A percentile compares a stretch with the other conserved stretches of the same genome.
Evolutionary conservation across 805 yeast genomes (phyloP).

Genomic region (Ogataea corticis): DNA sequence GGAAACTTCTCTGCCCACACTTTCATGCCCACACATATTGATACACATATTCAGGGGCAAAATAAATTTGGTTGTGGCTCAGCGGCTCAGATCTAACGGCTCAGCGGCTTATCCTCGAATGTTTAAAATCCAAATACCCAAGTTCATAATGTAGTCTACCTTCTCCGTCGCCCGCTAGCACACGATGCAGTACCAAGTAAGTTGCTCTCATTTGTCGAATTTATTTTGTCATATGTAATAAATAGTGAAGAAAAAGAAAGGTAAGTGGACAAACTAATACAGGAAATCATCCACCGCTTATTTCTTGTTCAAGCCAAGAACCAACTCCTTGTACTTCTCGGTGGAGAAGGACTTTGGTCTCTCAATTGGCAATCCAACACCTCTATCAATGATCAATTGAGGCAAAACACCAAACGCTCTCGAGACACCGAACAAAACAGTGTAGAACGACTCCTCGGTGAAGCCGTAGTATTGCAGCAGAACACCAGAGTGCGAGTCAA

Average conservation of each 20-base stretch:
- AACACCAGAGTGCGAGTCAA: constrained; percentile 86
- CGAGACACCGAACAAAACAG: constrained; percentile 83
- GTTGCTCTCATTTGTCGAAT: neutral
- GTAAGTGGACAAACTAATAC: constrained; percentile 3
- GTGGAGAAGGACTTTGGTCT: constrained; percentile 94
- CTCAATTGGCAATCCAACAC: constrained; percentile 78
- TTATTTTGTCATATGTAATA: neutral
- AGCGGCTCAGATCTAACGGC: too few species aligned
- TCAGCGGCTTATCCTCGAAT: too few species aligned
- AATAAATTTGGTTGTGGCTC: too few species aligned
- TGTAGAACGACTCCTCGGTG: constrained; percentile 80
- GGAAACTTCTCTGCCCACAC: too few species aligned
- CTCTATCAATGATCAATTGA: constrained; percentile 82
- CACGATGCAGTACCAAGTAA: too few species aligned
- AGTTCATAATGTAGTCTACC: too few species aligned
- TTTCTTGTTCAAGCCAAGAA: constrained; percentile 38
- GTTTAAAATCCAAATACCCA: too few species aligned
- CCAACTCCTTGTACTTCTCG: constrained; percentile 85
- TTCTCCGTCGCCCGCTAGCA: too few species aligned
- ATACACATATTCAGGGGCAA: too few species aligned
- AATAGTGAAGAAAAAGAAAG: constrained; percentile 2
- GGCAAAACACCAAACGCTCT: constrained; percentile 87
- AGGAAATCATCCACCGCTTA: constrained; percentile 5
- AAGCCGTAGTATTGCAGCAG: constrained; percentile 83
- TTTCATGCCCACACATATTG: too few species aligned